A percentile compares a stretch with the other conserved stretches of the same genome.
phyloP scores from a whole-genome alignment of 768 basidiomycete genomes.

The Tephrocybe sp. region DNA sequence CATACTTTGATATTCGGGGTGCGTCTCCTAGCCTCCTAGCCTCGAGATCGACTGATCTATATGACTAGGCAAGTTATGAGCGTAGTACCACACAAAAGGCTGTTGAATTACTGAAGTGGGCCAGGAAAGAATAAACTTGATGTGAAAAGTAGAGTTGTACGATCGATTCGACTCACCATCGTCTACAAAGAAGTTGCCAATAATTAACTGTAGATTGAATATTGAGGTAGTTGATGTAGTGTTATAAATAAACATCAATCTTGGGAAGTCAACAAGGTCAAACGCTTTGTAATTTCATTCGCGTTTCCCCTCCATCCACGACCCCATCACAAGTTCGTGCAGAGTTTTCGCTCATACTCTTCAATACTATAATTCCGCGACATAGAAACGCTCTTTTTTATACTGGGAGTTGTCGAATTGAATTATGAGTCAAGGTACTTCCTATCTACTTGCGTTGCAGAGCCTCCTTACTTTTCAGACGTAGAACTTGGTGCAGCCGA shows the following conservation, averaged over 20 bases:
- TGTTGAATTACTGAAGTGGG: conserved; percentile 21
- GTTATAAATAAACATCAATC: conserved; percentile 12
- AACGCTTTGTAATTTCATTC: conserved; percentile 27
- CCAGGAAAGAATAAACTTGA: conserved; percentile 1
- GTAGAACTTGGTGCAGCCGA: conserved; percentile 46
- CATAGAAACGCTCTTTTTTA: not conserved
- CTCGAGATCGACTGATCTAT: not conserved
- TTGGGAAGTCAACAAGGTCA: conserved; percentile 24
- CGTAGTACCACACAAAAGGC: conserved; percentile 49
- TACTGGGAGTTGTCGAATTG: not conserved
- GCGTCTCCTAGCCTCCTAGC: conserved; percentile 25
- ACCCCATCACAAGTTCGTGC: not conserved
- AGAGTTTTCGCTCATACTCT: conserved; percentile 1
- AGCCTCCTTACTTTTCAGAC: conserved; percentile 30
- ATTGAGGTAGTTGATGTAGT: no score
- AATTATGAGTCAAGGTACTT: conserved; percentile 53
- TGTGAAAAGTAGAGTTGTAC: not conserved
- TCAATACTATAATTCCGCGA: not conserved
- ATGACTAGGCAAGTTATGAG: conserved; percentile 48
- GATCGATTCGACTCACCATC: not conserved
- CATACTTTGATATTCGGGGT: conserved; percentile 80
- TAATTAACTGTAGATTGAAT: no score
- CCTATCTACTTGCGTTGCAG: conserved; percentile 19
- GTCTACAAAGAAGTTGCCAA: no score
- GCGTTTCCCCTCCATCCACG: not conserved